Evolutionary conservation across 2,329 filamentous ascomycete genomes (phyloP).

Genomic region (Nemania diffusa): DNA sequence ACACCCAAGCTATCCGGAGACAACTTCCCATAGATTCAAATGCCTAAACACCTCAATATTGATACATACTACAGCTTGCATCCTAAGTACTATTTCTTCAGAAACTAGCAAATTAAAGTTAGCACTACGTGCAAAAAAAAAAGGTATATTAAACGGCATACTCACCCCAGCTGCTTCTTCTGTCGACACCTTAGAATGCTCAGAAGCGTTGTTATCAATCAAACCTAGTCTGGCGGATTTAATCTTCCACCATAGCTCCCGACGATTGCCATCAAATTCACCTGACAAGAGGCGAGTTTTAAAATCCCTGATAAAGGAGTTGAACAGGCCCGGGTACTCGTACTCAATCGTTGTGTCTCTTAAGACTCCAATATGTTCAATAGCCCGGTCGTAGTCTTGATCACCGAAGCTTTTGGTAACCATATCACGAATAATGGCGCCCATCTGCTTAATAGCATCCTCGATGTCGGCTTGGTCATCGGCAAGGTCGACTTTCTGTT

Average conservation of each 20-base stretch:
- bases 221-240: constrained; percentile 75
- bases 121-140: constrained; percentile 23
- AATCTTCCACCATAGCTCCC: constrained; percentile 84
- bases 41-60: constrained; percentile 1
- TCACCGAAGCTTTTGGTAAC: constrained; percentile 81
- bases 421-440: constrained; percentile 72
- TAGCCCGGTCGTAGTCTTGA: constrained; percentile 75
- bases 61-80: constrained; percentile 15
- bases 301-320: constrained; percentile 74
- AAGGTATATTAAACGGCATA: background rate
- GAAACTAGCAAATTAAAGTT: constrained; percentile 40
- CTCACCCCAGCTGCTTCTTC: constrained; percentile 75
- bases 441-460: constrained; percentile 79
- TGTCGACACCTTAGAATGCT: constrained; percentile 72
- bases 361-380: constrained; percentile 82
- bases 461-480: constrained; percentile 70
- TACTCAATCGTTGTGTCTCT: constrained; percentile 78
- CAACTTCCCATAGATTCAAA: background rate
- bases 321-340: constrained; percentile 81
- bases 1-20: background rate
- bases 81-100: constrained; percentile 34
- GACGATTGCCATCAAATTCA: constrained; percentile 78
- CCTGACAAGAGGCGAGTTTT: constrained; percentile 77
- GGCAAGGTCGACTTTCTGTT: constrained; percentile 74
- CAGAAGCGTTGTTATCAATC: constrained; percentile 71